Base-by-base conservation (phyloP, 768 basidiomycete genomes). In the Sistotremastrum niveocremeum region DNA sequence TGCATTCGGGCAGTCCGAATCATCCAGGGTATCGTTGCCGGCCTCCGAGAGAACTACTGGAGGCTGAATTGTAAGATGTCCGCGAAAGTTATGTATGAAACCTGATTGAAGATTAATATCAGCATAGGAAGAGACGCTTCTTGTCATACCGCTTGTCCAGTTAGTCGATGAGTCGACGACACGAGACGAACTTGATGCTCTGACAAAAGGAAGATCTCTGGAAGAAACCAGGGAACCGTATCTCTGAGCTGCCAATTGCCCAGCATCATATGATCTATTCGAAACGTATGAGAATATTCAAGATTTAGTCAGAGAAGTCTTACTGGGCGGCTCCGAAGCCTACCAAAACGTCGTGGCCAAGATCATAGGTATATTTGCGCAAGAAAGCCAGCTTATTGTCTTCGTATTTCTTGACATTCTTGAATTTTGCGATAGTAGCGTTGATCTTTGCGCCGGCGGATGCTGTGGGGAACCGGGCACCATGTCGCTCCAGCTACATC, bases 401-500 rank as follows among this genome's bases (percentile, higher is more conserved):
- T 0, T 57, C 60, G 55, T 70, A 77, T 2, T 61, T 53, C 0
- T 60, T 54, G 6, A 68, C 79, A 0, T 66, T 54, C 47, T 74
- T 56, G 1, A 89, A 64, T 50, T 81, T 82, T 5, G 56, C 48
- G 6, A 90, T 54, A 0, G 79, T 69, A 4, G 56, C 49, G 11
- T 59, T 50, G 6, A 83, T 82, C 31, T 50, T 46, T 7, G 54
- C 52, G 1, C 68, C 57, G 7, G 73, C 69, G 2, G 68, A 66
- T 0, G 56, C 52, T 0, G 85, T 88, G 0, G 87, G 87, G 53
- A 70, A 88, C 33, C 87, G 75, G 1, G 84, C 76, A 3, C 85
- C 86, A 55, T 91, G 87, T 7, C 87, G 69, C 61, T 88, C 81
- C 6, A 91, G 64, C 85, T 88, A 31, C 10, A 34, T 32, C 7